Evolutionary conservation across 2,329 filamentous ascomycete genomes (phyloP), one percentile per base, ranked within the genome.

Genomic region (Aspergillus bombycis): DNA sequence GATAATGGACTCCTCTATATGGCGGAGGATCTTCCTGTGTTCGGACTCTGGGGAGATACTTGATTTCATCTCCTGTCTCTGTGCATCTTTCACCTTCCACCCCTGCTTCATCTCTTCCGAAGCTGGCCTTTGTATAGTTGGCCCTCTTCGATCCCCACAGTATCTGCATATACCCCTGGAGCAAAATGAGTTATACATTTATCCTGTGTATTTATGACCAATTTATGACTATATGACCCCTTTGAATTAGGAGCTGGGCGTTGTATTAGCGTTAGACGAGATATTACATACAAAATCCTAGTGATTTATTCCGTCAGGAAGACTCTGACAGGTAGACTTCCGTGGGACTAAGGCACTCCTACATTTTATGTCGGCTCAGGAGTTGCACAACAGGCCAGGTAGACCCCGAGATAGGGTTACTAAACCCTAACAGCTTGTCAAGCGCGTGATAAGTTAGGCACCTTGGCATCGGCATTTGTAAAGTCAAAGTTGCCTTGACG

Each of bases 1-100:
- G 74, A 75, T 5, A 75, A 75, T 46, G 74, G 74, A 1, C 65
- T 77, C 16, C 60, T 77, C 8, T 77, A 77, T 38, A 74, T 75
- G 71, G 74, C 74, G 0, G 74, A 77, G 36, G 74, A 76, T 59
- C 64, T 76, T 9, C 72, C 73, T 0, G 70, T 74, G 1, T 75
- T 76, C 60, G 74, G 74, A 4, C 66, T 75, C 7, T 77, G 74
- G 72, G 70, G 64, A 57, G 74, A 76, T 23, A 43, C 66, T 14
- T 72, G 65, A 68, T 52, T 34, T 36, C 54, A 14, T 16, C 7
- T 41, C 19, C 4, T 8, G 16, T 41, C 38, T 41, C 19, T 16
- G 10, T 19, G 28, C 23, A 53, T n/a, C 23, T n/a, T 30, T 10
- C 8, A 41, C 7, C 16, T 41, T 41, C 38, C 7, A n/a, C 38